A percentile compares a stretch with the other conserved stretches of the same genome.
phyloP scores from a whole-genome alignment of 2,329 filamentous ascomycete genomes.

The Xylariales sp. region DNA sequence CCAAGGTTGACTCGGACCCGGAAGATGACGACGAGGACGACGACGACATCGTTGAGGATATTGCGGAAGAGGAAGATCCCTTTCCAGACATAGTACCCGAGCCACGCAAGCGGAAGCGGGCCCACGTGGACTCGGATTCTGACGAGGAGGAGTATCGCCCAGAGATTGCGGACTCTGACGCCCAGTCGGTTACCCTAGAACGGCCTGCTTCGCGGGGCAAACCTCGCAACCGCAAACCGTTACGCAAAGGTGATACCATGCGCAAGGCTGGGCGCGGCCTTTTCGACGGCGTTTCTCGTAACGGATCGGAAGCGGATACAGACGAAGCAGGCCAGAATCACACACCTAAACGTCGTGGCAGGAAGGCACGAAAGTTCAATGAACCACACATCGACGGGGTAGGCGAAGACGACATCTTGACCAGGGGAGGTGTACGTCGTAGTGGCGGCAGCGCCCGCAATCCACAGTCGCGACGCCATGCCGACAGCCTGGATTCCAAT shows the following conservation, averaged over 20 bases:
- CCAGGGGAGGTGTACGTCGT: constrained; percentile 14
- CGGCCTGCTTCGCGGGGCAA: constrained; percentile 10
- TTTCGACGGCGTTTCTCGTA: constrained; percentile 5
- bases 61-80: constrained; percentile 19
- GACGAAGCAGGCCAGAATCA: constrained; percentile 6
- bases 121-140: constrained; percentile 14
- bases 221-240: constrained; percentile 14
- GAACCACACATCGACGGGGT: constrained; percentile 14
- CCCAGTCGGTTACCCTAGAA: constrained; percentile 13
- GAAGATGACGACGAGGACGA: constrained; percentile 25
- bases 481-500: too few relatives aligned
- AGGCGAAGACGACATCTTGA: constrained; percentile 13
- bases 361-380: constrained; percentile 15
- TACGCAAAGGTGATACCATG: constrained; percentile 11
- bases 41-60: constrained; percentile 18
- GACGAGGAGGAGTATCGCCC: constrained; percentile 25
- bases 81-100: constrained; percentile 16
- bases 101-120: constrained; percentile 23
- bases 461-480: too few relatives aligned
- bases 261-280: constrained; percentile 12
- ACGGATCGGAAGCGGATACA: constrained; percentile 11
- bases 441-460: constrained; percentile 14
- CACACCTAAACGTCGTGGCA: constrained; percentile 17
- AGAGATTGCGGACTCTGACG: constrained; percentile 18
- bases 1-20: constrained; percentile 20